Conservation (phyloP, 352 stramenopile genomes). For the Pythium monospermum region DNA sequence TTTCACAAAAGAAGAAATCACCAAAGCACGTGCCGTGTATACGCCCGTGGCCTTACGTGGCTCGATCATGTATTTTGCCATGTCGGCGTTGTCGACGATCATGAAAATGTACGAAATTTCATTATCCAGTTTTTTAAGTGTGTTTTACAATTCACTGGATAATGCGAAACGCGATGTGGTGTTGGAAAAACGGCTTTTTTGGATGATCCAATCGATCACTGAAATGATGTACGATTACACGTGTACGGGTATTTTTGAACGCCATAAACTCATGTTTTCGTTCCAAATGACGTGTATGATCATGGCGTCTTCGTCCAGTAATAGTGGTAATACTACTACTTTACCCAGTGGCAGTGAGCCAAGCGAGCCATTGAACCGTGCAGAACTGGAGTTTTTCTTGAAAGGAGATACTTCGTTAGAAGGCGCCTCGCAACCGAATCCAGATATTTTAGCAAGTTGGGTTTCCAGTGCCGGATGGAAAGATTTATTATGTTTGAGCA, state of each 20-base stretch:
- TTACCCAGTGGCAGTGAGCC: no score
- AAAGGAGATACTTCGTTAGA: constrained; percentile 95
- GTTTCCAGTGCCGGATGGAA: constrained; percentile 90
- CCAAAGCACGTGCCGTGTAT: constrained; percentile 87
- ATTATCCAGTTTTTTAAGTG: constrained; percentile 88
- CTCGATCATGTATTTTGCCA: constrained; percentile 94
- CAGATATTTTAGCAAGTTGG: constrained; percentile 68
- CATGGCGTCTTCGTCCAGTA: constrained; percentile 76
- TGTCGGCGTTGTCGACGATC: constrained; percentile 88
- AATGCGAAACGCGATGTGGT: constrained; percentile 89
- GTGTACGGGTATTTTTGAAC: constrained; percentile 95
- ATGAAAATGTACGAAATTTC: constrained; percentile 97
- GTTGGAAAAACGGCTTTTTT: constrained; percentile 82
- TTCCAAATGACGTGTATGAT: constrained; percentile 97
- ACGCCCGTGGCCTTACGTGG: constrained; percentile 89
- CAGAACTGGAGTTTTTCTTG: constrained; percentile 94
- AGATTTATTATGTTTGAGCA: constrained; percentile 83
- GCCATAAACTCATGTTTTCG: constrained; percentile 97
- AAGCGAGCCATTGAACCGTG: constrained; percentile 76
- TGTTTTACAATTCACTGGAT: constrained; percentile 90
- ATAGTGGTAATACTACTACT: no score
- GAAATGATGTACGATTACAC: constrained; percentile 96
- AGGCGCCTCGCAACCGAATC: constrained; percentile 56
- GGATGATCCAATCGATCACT: constrained; percentile 89
- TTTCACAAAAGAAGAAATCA: constrained; percentile 94